Percentiles rank a stretch among this genome's conserved stretches.
Evolutionary conservation across 2,329 filamentous ascomycete genomes (phyloP).

Genomic region (Capronia coronata): DNA sequence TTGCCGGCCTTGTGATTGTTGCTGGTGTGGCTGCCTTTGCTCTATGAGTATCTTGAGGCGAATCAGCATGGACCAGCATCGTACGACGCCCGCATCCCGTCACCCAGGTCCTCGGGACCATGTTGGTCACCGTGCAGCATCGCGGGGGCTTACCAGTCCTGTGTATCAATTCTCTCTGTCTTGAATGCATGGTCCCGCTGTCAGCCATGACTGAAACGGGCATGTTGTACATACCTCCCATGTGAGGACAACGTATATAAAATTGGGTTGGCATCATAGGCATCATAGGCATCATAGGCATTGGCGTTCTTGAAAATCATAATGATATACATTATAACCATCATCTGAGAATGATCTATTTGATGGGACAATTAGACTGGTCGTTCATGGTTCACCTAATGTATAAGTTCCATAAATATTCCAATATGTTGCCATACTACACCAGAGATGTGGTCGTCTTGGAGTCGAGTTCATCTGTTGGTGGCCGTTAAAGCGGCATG

Average conservation of each 20-base stretch:
- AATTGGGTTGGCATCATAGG: neutral
- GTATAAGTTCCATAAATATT: no score
- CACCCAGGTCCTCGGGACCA: no score
- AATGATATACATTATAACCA: neutral
- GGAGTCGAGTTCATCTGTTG: neutral
- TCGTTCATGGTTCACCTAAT: no score
- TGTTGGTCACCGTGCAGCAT: no score
- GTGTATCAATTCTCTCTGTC: neutral
- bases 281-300: neutral
- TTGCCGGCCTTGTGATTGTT: constrained; percentile 10
- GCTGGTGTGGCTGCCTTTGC: constrained; percentile 13
- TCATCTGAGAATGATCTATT: no score
- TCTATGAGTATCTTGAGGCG: constrained; percentile 7
- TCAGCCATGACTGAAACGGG: neutral
- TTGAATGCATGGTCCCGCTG: neutral
- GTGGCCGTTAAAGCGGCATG: neutral
- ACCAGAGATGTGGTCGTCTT: no score
- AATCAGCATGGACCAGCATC: no score
- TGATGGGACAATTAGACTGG: no score
- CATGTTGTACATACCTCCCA: neutral
- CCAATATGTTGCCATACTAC: no score
- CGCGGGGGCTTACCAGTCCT: neutral
- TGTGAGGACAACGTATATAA: neutral
- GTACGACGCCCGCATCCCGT: no score
- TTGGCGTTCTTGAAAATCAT: neutral